Base-by-base conservation (phyloP, 805 yeast species). In the Myxozyma monticola region DNA sequence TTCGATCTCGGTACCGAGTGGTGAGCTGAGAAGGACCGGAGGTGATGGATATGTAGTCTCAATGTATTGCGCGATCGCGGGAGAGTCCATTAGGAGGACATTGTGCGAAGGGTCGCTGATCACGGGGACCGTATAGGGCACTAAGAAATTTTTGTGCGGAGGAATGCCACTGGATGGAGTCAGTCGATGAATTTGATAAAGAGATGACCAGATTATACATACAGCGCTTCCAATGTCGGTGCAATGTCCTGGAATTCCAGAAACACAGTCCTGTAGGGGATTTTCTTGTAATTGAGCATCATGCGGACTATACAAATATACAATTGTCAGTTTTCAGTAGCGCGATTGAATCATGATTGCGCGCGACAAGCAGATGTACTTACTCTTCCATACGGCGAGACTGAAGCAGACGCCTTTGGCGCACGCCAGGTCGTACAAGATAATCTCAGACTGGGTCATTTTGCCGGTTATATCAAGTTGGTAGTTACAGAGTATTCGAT, bases 401-500 rank as follows among this genome's bases (percentile, higher is more conserved):
- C 29, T 21, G 20, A 41, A 41, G 28, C 45, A 41, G 30, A 41
- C 37, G 3, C 24, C 24, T 15, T 41, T 41, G 28, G 28, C 24
- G 14, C 37, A 41, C n/a, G 45, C 45, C 37, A 41, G n/a, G 28
- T 41, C 45, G 29, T 41, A 41, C 29, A 41, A 41, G n/a, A 41
- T 20, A 21, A 41, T 31, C 20, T 29, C 45, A 14, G n/a, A n/a
- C n/a, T n/a, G n/a, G n/a, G n/a, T n/a, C n/a, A n/a, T n/a, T n/a
- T n/a, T n/a, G n/a, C n/a, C n/a, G n/a, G n/a, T n/a, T n/a, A n/a
- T n/a, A n/a, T n/a, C n/a, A n/a, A n/a, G n/a, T n/a, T n/a, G n/a
- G n/a, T n/a, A n/a, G n/a, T n/a, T n/a, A n/a, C n/a, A n/a, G n/a
- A n/a, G n/a, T n/a, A n/a, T n/a, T n/a, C n/a, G n/a, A n/a, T n/a